These are phyloP conservation scores for Syzygium jambos DNA, from an alignment of 345 rosid species.

Conservation along the genomic window DNA sequence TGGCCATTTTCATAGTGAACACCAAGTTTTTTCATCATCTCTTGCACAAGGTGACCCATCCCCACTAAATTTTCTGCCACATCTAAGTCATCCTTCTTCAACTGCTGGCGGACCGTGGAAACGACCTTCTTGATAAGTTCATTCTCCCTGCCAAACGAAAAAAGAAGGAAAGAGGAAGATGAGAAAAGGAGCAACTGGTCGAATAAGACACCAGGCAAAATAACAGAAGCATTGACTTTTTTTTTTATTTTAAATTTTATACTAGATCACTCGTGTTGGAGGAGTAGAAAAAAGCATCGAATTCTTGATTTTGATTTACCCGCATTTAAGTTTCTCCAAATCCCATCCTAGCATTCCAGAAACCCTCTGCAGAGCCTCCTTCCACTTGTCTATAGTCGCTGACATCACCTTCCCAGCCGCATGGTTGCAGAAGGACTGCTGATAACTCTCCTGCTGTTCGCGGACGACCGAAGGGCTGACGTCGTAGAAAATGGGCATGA, in stretches of 20 bases:
- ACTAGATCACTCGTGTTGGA: background rate
- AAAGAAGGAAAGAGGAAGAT: background rate
- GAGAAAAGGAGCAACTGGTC: background rate
- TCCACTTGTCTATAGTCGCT: background rate
- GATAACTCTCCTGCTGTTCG: background rate
- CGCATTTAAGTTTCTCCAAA: rapidly evolving
- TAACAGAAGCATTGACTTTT: background rate
- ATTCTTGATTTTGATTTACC: background rate
- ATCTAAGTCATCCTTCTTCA: background rate
- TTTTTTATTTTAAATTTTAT: too few relatives aligned
- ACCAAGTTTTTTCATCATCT: background rate
- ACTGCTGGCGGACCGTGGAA: background rate
- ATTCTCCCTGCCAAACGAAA: rapidly evolving
- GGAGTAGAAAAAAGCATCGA: background rate
- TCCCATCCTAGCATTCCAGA: rapidly evolving
- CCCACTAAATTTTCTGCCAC: background rate
- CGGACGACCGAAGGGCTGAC: background rate
- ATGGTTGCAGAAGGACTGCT: background rate
- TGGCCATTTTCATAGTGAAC: background rate
- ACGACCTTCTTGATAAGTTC: rapidly evolving
- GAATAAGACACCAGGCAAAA: background rate
- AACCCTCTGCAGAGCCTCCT: rapidly evolving
- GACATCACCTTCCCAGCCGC: rapidly evolving
- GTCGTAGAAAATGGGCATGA: background rate
- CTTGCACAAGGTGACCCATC: background rate